Conservation (phyloP, 345 rosid species). For the Excoecaria cochinchinensis region DNA sequence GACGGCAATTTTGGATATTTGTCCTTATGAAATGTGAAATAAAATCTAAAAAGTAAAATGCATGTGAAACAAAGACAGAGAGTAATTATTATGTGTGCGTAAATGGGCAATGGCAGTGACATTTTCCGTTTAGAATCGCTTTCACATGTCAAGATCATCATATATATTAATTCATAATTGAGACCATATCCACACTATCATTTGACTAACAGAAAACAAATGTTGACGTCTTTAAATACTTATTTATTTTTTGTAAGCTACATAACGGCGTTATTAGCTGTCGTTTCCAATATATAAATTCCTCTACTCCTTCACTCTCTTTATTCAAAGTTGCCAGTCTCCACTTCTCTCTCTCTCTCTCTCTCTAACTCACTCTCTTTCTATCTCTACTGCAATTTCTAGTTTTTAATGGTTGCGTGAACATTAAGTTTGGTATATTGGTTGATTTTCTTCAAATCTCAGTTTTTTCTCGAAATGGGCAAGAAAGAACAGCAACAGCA, state of each 20-base stretch:
- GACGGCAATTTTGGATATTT: too few relatives aligned
- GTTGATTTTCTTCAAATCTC: slow-evolving; percentile 14
- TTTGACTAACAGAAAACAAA: slow-evolving; percentile 13
- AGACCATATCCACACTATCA: not conserved
- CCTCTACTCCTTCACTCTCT: slow-evolving; percentile 4
- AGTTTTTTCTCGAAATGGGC: slow-evolving; percentile 46
- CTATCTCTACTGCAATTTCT: slow-evolving; percentile 15
- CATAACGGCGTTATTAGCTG: slow-evolving; percentile 51
- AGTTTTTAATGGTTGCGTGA: slow-evolving; percentile 59
- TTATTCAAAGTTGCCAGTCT: slow-evolving; percentile 25
- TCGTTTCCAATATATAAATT: slow-evolving; percentile 40
- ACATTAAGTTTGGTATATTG: slow-evolving; percentile 49
- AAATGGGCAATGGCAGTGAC: slow-evolving; percentile 20
- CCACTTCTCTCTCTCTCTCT: slow-evolving; percentile 18
- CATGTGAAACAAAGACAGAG: not conserved
- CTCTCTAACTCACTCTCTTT: slow-evolving; percentile 13
- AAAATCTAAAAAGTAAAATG: too few relatives aligned
- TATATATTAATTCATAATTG: too few relatives aligned
- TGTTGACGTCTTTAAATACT: slow-evolving; percentile 18
- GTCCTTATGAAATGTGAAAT: too few relatives aligned
- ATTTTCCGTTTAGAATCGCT: slow-evolving; percentile 29
- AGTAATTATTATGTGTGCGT: not conserved
- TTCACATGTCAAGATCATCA: not conserved
- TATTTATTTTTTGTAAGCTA: slow-evolving; percentile 12
- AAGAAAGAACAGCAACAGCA: slow-evolving; percentile 44